phyloP scores from a whole-genome alignment of 257 asterid genomes.

The Primulina tabacum region DNA sequence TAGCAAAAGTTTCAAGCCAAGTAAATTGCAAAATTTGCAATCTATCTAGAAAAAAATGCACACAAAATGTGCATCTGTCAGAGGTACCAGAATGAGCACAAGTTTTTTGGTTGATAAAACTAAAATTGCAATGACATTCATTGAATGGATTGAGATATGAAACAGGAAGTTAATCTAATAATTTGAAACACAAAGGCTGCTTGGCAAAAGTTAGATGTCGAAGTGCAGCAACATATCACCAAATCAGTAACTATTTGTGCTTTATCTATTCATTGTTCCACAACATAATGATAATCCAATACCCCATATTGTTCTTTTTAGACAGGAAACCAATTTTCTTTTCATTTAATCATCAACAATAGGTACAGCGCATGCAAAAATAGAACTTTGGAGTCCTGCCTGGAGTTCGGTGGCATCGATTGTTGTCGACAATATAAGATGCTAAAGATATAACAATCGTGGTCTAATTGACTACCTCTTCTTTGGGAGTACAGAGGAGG shows the following conservation, averaged over 20 bases:
- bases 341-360: background rate
- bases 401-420: background rate
- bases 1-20: conserved; percentile 11
- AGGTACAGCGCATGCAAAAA: background rate
- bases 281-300: background rate
- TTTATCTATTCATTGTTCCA: background rate
- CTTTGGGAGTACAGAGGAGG: conserved; percentile 83
- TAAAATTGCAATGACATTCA: background rate
- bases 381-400: background rate
- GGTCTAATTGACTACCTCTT: conserved; percentile 49
- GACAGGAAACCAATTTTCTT: background rate
- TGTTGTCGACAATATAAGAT: background rate
- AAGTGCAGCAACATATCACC: background rate
- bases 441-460: background rate
- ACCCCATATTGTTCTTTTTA: background rate
- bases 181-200: background rate
- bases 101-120: background rate
- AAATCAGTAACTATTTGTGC: too few relatives aligned
- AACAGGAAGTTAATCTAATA: background rate
- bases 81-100: conserved; percentile 6
- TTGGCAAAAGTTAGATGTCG: background rate
- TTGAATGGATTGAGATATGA: background rate
- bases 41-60: background rate
- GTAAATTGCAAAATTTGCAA: background rate
- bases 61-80: background rate